Evolutionary conservation across 108 stramenopile genomes (phyloP).

Genomic region (Nitzschia putrida): DNA sequence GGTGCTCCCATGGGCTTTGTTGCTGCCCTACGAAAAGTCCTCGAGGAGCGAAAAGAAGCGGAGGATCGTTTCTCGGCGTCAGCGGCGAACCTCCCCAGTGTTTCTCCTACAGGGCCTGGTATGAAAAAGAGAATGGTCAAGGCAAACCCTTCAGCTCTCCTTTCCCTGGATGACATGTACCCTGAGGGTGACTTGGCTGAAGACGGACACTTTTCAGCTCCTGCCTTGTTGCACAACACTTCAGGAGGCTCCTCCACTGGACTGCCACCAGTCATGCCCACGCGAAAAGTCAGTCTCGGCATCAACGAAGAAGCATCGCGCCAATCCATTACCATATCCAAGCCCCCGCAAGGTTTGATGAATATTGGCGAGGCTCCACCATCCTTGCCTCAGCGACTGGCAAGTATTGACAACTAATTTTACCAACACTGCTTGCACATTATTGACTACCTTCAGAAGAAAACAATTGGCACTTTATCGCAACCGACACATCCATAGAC

Average conservation of each 20-base stretch:
- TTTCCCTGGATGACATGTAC: not conserved
- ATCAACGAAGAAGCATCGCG: no score
- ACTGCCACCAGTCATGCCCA: constrained; percentile 2
- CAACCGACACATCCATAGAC: no score
- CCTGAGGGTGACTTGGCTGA: not conserved
- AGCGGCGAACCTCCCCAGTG: not conserved
- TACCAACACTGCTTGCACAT: no score
- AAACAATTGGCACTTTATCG: no score
- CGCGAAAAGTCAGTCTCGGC: constrained; percentile 6
- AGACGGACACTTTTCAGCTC: not conserved
- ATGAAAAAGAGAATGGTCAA: not conserved
- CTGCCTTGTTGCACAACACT: not conserved
- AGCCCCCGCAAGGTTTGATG: no score
- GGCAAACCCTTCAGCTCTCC: not conserved
- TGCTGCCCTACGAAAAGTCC: constrained; percentile 4
- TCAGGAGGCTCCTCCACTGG: not conserved
- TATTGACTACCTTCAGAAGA: no score
- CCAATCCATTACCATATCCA: no score
- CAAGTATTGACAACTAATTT: constrained; percentile 1
- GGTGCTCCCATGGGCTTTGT: constrained; percentile 21
- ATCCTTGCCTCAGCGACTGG: constrained; percentile 13
- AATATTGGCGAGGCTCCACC: constrained; percentile 3
- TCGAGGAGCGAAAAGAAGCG: constrained; percentile 3
- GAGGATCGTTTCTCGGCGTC: not conserved
- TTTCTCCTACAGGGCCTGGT: not conserved